Evolutionary conservation across 495 filamentous ascomycete species (phyloP).

Genomic region (Wilcoxina mikolae): DNA sequence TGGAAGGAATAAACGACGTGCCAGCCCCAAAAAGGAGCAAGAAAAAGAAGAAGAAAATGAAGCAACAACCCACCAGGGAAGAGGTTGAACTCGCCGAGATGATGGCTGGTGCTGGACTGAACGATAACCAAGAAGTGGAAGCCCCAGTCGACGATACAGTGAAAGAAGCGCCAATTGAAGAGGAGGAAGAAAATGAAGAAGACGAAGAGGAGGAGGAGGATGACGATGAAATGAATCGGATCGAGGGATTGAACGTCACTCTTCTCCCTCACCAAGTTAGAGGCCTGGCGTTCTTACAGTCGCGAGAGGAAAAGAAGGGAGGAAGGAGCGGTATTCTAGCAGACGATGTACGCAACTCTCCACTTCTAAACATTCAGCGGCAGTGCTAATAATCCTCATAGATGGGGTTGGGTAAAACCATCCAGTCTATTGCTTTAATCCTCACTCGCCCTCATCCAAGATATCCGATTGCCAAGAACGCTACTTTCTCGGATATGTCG

Average conservation of each 20-base stretch:
- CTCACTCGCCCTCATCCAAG: constrained; percentile 63
- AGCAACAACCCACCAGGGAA: constrained; percentile 54
- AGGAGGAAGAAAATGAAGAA: constrained; percentile 31
- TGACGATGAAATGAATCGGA: constrained; percentile 54
- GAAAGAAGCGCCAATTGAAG: constrained; percentile 2
- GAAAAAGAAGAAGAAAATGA: constrained; percentile 34
- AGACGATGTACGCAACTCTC: constrained; percentile 43
- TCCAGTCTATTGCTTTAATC: constrained; percentile 70
- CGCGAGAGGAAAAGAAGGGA: constrained; percentile 62
- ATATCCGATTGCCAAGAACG: constrained; percentile 32
- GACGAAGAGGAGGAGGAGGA: constrained; percentile 38
- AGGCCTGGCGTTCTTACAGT: constrained; percentile 83
- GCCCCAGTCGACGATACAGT: background rate
- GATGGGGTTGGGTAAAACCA: constrained; percentile 74
- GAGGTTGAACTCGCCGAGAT: constrained; percentile 71
- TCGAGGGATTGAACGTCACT: constrained; percentile 72
- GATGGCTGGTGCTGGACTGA: constrained; percentile 31
- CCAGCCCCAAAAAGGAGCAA: constrained; percentile 38
- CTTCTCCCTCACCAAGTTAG: constrained; percentile 86
- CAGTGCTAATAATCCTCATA: constrained; percentile 14
- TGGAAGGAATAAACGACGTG: constrained; percentile 36
- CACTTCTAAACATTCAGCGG: background rate
- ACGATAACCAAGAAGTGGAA: constrained; percentile 6
- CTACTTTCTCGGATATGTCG: constrained; percentile 24
- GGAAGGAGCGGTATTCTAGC: constrained; percentile 74